Percentiles rank a stretch among this genome's conserved stretches.
Conservation (phyloP, 129 eudicot genomes). For the Lactuca sativa region DNA sequence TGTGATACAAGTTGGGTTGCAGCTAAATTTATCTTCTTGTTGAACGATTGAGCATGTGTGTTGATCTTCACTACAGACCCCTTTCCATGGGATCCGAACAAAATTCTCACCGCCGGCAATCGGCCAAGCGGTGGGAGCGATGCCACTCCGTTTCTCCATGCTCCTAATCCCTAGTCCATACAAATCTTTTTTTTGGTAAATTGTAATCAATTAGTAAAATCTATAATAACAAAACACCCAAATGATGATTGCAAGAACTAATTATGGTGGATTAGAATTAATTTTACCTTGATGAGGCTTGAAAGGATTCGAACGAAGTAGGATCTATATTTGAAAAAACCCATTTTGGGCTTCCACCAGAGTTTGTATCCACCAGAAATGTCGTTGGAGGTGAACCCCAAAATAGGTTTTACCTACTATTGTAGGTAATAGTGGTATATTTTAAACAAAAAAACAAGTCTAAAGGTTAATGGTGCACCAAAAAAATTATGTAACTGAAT, state of each 20-base stretch:
- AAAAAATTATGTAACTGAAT: no score
- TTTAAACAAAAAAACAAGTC: no score
- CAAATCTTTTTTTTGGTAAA: slow-evolving; percentile 44
- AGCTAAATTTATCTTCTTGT: slow-evolving; percentile 60
- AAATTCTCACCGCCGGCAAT: slow-evolving; percentile 64
- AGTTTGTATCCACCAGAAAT: no score
- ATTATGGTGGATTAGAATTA: neutral
- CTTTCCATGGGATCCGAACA: slow-evolving; percentile 59
- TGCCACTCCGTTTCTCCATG: slow-evolving; percentile 83
- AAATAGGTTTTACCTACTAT: no score
- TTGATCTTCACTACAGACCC: slow-evolving; percentile 79
- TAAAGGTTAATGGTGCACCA: no score
- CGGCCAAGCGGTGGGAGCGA: slow-evolving; percentile 93
- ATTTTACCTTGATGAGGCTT: slow-evolving; percentile 53
- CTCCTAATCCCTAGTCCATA: slow-evolving; percentile 78
- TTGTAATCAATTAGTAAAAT: neutral
- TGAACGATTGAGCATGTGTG: slow-evolving; percentile 64
- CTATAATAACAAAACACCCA: neutral
- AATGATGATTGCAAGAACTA: neutral
- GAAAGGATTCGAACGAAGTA: slow-evolving; percentile 48
- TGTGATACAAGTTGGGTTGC: slow-evolving; percentile 48
- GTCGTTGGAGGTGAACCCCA: no score
- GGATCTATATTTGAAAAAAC: slow-evolving; percentile 30
- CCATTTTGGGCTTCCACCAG: no score
- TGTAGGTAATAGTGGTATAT: no score